Evolutionary conservation across 2,329 filamentous ascomycete species (phyloP).

Genomic region (Pyrenochaeta sp.): DNA sequence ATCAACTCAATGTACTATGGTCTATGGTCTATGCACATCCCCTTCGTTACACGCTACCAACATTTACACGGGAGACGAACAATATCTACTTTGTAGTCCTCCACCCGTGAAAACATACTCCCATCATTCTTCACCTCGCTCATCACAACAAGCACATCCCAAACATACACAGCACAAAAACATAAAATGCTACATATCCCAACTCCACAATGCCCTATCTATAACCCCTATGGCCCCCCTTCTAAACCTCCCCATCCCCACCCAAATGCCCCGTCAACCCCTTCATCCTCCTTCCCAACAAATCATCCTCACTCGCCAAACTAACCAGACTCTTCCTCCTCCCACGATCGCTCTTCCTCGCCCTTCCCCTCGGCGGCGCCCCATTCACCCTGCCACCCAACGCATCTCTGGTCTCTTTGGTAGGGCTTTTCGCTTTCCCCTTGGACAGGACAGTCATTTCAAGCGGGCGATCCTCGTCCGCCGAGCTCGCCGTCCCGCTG

Average conservation of each 20-base stretch:
- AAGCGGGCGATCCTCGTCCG: constrained; percentile 80
- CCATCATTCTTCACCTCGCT: too few relatives aligned
- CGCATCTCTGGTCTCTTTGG: constrained; percentile 5
- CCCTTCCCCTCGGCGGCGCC: constrained; percentile 31
- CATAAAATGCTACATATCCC: too few relatives aligned
- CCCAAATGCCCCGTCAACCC: constrained; percentile 52
- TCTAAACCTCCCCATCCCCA: constrained; percentile 27
- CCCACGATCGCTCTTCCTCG: constrained; percentile 37
- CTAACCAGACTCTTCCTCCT: constrained; percentile 53
- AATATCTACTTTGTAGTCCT: too few relatives aligned
- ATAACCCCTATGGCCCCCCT: too few relatives aligned
- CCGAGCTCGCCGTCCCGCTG: constrained; percentile 67
- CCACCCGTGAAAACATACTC: too few relatives aligned
- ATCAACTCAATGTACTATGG: too few relatives aligned
- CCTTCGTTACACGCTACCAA: too few relatives aligned
- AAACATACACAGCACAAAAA: too few relatives aligned
- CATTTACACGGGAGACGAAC: too few relatives aligned
- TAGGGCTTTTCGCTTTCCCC: constrained; percentile 27
- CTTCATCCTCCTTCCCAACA: constrained; percentile 58
- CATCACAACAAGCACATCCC: too few relatives aligned
- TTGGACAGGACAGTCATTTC: constrained; percentile 70
- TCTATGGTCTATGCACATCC: too few relatives aligned
- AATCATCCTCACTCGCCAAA: constrained; percentile 57
- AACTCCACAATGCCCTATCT: too few relatives aligned
- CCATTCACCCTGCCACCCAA: neutral